Conservation (phyloP, 495 filamentous ascomycete genomes). For the Viridothelium virens region DNA sequence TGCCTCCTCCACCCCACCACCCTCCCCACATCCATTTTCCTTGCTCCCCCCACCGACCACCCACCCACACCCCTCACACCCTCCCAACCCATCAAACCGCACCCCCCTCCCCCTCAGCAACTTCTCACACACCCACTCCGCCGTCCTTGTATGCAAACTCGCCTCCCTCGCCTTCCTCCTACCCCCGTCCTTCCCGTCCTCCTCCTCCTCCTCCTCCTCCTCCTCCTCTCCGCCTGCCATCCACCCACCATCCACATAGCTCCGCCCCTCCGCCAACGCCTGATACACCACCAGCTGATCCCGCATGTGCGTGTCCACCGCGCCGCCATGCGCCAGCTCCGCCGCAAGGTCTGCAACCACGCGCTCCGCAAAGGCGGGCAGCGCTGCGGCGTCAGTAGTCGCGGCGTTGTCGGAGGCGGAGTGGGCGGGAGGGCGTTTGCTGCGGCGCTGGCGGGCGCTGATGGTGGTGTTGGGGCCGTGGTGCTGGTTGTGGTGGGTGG, state of each 20-base stretch:
- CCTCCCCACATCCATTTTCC: neutral
- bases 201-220: slow-evolving; percentile 17
- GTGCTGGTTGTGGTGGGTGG: neutral
- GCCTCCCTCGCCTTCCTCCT: slow-evolving; percentile 17
- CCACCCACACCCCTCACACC: slow-evolving; percentile 45
- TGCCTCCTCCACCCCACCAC: neutral
- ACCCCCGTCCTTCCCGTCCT: slow-evolving; percentile 17
- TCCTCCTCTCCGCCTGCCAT: slow-evolving; percentile 13
- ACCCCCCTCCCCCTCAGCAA: slow-evolving; percentile 40
- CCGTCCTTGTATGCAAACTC: slow-evolving; percentile 59
- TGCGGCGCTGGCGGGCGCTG: neutral
- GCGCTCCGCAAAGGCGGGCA: slow-evolving; percentile 33
- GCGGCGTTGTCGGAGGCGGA: neutral
- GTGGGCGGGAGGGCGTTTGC: slow-evolving; percentile 28
- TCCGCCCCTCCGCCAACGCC: slow-evolving; percentile 54
- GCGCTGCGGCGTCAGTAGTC: slow-evolving; percentile 12
- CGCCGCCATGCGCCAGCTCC: slow-evolving; percentile 48
- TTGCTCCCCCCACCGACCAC: slow-evolving; percentile 15
- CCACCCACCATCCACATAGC: slow-evolving; percentile 32
- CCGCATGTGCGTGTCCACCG: slow-evolving; percentile 63
- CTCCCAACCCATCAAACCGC: slow-evolving; percentile 45
- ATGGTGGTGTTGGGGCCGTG: neutral
- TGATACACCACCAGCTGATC: slow-evolving; percentile 82
- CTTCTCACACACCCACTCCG: slow-evolving; percentile 60
- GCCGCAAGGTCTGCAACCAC: slow-evolving; percentile 52